Percentiles rank a stretch among this genome's conserved stretches.
Evolutionary conservation across 1,284 basidiomycete genomes (phyloP).

Genomic region (Leccinum subrobustum): DNA sequence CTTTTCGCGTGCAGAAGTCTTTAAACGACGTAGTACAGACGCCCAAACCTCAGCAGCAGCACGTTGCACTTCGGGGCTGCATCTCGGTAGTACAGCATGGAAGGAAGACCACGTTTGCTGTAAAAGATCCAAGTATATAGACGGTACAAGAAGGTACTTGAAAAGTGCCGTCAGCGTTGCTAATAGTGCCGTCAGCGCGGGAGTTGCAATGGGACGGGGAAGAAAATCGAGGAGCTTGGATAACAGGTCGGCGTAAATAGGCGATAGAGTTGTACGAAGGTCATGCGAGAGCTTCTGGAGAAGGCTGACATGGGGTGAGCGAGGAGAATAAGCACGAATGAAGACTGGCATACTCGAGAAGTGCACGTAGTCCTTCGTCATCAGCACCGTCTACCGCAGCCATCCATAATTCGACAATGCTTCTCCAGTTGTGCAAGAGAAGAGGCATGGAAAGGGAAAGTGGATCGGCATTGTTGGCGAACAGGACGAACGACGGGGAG

Average conservation of each 20-base stretch:
- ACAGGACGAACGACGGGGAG: slow-evolving; percentile 70
- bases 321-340: slow-evolving; percentile 2
- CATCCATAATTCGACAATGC: slow-evolving; percentile 64
- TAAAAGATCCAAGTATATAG: slow-evolving; percentile 47
- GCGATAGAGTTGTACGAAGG: slow-evolving; percentile 66
- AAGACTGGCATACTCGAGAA: slow-evolving; percentile 63
- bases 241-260: slow-evolving; percentile 56
- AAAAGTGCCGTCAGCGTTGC: slow-evolving; percentile 65
- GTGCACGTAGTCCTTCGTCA: slow-evolving; percentile 64
- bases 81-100: slow-evolving; percentile 49
- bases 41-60: slow-evolving; percentile 81
- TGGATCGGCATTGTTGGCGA: slow-evolving; percentile 58
- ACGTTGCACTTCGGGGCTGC: slow-evolving; percentile 65
- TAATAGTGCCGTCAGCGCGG: slow-evolving; percentile 57
- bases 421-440: slow-evolving; percentile 76
- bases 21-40: slow-evolving; percentile 61
- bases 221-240: slow-evolving; percentile 56
- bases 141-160: slow-evolving; percentile 66
- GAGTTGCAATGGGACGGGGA: slow-evolving; percentile 51
- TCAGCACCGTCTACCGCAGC: slow-evolving; percentile 54
- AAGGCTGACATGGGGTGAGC: slow-evolving; percentile 45
- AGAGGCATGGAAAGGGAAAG: slow-evolving; percentile 79
- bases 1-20: slow-evolving; percentile 48
- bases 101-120: slow-evolving; percentile 58
- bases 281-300: slow-evolving; percentile 76